Evolutionary conservation across 2,329 filamentous ascomycete species (phyloP).

Genomic region (Dactylonectria estremocensis): DNA sequence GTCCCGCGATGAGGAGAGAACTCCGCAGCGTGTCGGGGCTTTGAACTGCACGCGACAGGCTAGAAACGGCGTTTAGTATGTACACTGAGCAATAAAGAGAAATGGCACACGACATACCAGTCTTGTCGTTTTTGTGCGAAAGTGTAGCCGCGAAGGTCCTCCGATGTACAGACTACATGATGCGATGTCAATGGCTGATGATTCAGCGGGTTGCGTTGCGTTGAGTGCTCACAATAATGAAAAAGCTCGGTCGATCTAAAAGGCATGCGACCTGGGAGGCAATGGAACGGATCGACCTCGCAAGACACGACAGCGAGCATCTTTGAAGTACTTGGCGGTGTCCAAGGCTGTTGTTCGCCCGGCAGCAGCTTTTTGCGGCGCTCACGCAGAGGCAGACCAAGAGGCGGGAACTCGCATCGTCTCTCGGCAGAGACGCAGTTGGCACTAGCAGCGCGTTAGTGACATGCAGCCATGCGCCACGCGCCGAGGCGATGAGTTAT

Average conservation of each 20-base stretch:
- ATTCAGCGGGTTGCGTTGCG: neutral
- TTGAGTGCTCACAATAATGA: slow-evolving; percentile 39
- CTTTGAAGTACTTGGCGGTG: neutral
- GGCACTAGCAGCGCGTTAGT: slow-evolving; percentile 30
- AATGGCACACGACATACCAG: slow-evolving; percentile 17
- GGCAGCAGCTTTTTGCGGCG: slow-evolving; percentile 35
- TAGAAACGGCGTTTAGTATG: neutral
- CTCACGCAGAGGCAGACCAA: slow-evolving; percentile 37
- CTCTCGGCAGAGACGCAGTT: slow-evolving; percentile 24
- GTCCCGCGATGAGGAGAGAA: slow-evolving; percentile 39
- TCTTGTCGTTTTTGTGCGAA: neutral
- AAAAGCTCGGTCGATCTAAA: slow-evolving; percentile 43
- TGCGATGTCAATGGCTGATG: neutral
- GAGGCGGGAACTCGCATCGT: slow-evolving; percentile 34
- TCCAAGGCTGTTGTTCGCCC: slow-evolving; percentile 42
- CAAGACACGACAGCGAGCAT: slow-evolving; percentile 16
- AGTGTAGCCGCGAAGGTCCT: slow-evolving; percentile 7
- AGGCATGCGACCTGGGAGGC: slow-evolving; percentile 37
- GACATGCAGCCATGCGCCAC: neutral
- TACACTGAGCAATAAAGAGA: neutral
- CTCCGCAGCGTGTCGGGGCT: slow-evolving; percentile 37
- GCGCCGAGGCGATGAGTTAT: neutral
- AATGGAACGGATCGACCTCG: slow-evolving; percentile 21
- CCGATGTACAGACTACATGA: neutral
- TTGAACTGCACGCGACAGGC: slow-evolving; percentile 29